These are phyloP conservation scores for Dryadomyces sulphureus DNA, from an alignment of 2,329 filamentous ascomycete genomes.

Conservation along the genomic window DNA sequence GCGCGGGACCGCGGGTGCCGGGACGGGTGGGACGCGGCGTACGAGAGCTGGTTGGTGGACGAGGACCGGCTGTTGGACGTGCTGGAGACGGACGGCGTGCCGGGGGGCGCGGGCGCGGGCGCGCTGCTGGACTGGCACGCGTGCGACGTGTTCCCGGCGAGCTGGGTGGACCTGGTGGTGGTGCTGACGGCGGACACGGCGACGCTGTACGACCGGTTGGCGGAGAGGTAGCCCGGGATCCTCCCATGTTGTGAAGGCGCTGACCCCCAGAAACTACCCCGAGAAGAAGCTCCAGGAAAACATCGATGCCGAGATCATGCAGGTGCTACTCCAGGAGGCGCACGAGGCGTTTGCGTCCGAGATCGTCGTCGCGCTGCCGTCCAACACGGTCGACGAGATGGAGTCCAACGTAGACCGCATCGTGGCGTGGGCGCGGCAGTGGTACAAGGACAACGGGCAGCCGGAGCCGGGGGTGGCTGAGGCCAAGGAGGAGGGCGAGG, in stretches of 20 bases:
- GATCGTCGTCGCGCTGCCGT: conserved; percentile 78
- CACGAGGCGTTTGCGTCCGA: conserved; percentile 72
- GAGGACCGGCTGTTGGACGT: conserved; percentile 86
- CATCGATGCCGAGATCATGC: conserved; percentile 93
- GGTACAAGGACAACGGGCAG: conserved; percentile 51
- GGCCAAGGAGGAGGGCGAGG: not conserved
- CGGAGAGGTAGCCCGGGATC: conserved; percentile 58
- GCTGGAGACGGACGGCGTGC: conserved; percentile 56
- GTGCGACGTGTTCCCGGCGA: conserved; percentile 84
- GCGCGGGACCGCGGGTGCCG: conserved; percentile 81
- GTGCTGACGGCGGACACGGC: conserved; percentile 73
- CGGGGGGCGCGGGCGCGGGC: conserved; percentile 59
- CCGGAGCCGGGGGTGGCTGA: not conserved
- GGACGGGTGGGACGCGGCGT: conserved; percentile 75
- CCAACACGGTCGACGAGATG: conserved; percentile 70
- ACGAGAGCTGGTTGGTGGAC: conserved; percentile 82
- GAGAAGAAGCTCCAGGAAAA: conserved; percentile 91
- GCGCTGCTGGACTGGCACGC: conserved; percentile 96
- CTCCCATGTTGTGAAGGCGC: too few relatives aligned
- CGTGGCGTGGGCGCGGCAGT: conserved; percentile 65
- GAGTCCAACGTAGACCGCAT: conserved; percentile 79
- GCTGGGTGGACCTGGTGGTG: conserved; percentile 90
- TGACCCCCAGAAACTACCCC: conserved; percentile 50
- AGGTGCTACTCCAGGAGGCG: conserved; percentile 82
- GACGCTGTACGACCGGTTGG: conserved; percentile 71